Conservation (phyloP, 208 protist genomes). For the Leishmania mexicana region DNA sequence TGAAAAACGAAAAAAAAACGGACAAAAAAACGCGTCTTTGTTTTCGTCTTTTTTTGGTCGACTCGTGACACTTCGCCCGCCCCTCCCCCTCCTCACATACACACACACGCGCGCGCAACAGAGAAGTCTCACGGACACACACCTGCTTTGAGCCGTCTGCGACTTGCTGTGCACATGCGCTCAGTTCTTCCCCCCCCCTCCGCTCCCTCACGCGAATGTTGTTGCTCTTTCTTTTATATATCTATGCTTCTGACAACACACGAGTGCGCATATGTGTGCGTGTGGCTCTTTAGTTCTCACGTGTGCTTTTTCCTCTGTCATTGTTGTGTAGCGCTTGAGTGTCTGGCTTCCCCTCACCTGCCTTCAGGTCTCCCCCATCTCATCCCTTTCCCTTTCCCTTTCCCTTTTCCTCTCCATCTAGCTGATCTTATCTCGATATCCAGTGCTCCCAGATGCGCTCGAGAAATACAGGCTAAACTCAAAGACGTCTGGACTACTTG, state of each 20-base stretch:
- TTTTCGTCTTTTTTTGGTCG: constrained; percentile 13
- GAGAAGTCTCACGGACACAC: neutral
- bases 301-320: neutral
- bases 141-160: neutral
- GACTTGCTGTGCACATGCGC: neutral
- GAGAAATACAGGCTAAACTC: neutral
- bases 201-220: neutral
- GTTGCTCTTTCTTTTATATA: neutral
- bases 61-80: neutral
- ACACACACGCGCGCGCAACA: neutral
- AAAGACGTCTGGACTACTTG: neutral
- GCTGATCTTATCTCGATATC: neutral
- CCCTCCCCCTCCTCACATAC: neutral
- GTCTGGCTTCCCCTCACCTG: neutral
- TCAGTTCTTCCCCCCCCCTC: neutral
- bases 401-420: neutral
- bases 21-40: constrained; percentile 1
- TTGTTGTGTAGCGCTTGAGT: neutral
- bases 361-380: neutral
- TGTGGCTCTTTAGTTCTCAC: neutral
- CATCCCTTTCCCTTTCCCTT: neutral
- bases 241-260: neutral
- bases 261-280: neutral
- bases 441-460: neutral
- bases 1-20: neutral